These are phyloP conservation scores for Vigna hirtella DNA, from an alignment of 306 rosid species.

Conservation along the genomic window DNA sequence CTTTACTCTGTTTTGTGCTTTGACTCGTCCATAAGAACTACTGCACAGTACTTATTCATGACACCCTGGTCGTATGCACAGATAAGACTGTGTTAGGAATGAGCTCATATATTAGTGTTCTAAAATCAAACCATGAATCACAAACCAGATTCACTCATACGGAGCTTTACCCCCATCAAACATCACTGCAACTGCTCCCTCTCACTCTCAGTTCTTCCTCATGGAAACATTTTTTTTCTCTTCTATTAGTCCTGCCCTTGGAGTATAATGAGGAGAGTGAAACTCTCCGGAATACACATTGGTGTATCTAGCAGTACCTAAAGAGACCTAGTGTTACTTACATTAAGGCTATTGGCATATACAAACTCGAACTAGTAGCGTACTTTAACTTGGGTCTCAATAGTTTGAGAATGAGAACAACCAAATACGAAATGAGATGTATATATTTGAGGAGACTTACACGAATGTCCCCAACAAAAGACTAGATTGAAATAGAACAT, in stretches of 20 bases:
- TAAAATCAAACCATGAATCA: background rate
- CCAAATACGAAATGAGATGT: background rate
- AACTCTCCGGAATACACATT: background rate
- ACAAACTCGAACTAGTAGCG: background rate
- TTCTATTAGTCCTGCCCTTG: background rate
- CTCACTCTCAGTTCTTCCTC: background rate
- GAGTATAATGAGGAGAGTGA: background rate
- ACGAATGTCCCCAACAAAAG: background rate
- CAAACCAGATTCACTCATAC: background rate
- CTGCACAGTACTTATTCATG: background rate
- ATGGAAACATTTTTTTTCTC: background rate
- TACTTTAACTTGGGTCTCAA: background rate
- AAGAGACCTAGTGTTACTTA: background rate
- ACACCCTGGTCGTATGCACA: background rate
- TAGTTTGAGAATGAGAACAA: background rate
- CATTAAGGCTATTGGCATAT: background rate
- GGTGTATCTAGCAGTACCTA: background rate
- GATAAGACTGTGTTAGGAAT: background rate
- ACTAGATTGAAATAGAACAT: background rate
- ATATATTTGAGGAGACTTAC: background rate
- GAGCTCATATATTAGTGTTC: too few species aligned
- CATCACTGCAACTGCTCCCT: background rate
- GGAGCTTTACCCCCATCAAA: background rate
- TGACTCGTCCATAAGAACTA: background rate
- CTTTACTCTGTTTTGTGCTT: background rate